phyloP scores from a whole-genome alignment of 208 protist genomes.

The Tetramitus jugosus region DNA sequence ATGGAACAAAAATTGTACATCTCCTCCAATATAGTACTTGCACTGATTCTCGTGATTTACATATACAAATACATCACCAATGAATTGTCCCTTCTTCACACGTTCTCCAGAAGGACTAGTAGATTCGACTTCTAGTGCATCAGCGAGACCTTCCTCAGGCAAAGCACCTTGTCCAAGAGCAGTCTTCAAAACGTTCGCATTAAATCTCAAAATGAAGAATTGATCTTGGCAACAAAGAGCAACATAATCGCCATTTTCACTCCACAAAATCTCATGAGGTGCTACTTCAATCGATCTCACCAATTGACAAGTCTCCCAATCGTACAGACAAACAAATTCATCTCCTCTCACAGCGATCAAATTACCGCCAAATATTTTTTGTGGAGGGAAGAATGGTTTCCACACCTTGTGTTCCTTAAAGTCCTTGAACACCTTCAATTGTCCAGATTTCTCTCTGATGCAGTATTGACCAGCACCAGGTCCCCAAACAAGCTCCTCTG shows the following conservation, averaged over 20 bases:
- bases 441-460: slow-evolving; percentile 69
- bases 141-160: slow-evolving; percentile 83
- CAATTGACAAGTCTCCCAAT: slow-evolving; percentile 82
- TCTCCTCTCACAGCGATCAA: slow-evolving; percentile 72
- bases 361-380: slow-evolving; percentile 69
- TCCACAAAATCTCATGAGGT: slow-evolving; percentile 63
- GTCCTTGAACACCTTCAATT: slow-evolving; percentile 84
- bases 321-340: slow-evolving; percentile 84
- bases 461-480: slow-evolving; percentile 75
- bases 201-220: slow-evolving; percentile 90
- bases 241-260: slow-evolving; percentile 68
- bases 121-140: slow-evolving; percentile 81
- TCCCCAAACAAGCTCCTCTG: slow-evolving; percentile 89
- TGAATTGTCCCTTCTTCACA: slow-evolving; percentile 79
- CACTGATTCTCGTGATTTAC: slow-evolving; percentile 78
- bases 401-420: slow-evolving; percentile 86
- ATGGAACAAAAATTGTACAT: slow-evolving; percentile 78
- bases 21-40: slow-evolving; percentile 92
- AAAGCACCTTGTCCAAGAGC: slow-evolving; percentile 56
- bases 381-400: slow-evolving; percentile 45
- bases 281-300: slow-evolving; percentile 88
- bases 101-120: slow-evolving; percentile 80
- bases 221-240: slow-evolving; percentile 67
- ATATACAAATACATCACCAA: slow-evolving; percentile 94
- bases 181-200: slow-evolving; percentile 61